Evolutionary conservation across 306 rosid genomes (phyloP).

Genomic region (Alnus glutinosa): DNA sequence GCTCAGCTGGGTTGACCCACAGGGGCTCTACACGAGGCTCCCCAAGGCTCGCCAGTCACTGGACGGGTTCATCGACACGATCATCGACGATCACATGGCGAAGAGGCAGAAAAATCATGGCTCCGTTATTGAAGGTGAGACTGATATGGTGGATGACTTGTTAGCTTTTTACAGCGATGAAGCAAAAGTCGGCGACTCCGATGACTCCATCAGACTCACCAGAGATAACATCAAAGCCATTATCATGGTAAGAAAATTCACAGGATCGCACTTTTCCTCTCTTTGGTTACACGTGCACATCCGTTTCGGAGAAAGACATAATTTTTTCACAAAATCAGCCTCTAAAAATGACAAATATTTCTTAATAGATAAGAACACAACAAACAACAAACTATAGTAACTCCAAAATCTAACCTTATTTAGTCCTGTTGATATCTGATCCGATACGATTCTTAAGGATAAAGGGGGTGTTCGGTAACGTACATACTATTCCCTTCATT

Average conservation of each 20-base stretch:
- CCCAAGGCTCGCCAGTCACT: constrained; percentile 51
- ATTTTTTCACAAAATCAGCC: no score
- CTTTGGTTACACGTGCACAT: no score
- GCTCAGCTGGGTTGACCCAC: constrained; percentile 65
- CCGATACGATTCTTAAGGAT: no score
- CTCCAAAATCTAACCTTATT: no score
- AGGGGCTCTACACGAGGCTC: constrained; percentile 57
- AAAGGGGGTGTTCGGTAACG: no score
- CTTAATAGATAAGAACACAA: no score
- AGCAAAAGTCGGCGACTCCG: constrained; percentile 34
- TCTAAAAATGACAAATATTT: no score
- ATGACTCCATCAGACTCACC: constrained; percentile 66
- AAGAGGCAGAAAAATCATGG: constrained; percentile 17
- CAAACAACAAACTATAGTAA: no score
- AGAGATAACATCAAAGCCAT: constrained; percentile 88
- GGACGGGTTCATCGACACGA: constrained; percentile 66
- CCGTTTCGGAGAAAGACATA: no score
- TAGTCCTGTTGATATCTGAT: no score
- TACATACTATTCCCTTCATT: no score
- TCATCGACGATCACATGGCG: constrained; percentile 63
- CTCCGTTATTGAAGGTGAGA: constrained; percentile 23
- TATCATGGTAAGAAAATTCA: constrained; percentile 59
- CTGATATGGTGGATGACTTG: constrained; percentile 89
- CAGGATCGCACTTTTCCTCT: no score
- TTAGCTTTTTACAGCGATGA: constrained; percentile 66